phyloP scores from a whole-genome alignment of 495 filamentous ascomycete species.

The Annulohypoxylon moriforme region DNA sequence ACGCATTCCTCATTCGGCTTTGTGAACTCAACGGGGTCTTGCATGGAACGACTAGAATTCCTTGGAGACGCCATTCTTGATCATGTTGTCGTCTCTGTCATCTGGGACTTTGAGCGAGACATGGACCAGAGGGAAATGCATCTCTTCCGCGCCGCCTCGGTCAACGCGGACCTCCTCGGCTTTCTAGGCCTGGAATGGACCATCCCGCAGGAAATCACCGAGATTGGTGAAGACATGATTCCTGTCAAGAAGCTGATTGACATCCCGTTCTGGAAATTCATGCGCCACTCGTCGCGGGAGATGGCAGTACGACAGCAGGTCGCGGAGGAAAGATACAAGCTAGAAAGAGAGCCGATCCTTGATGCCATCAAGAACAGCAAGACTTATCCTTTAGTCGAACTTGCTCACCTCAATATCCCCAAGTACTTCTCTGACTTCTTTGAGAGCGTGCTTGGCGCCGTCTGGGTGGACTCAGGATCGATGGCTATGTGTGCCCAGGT shows the following conservation, averaged over 20 bases:
- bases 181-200: conserved; percentile 76
- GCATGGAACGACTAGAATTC: conserved; percentile 90
- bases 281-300: conserved; percentile 66
- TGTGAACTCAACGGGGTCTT: conserved; percentile 58
- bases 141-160: conserved; percentile 75
- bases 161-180: conserved; percentile 89
- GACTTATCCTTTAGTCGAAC: conserved; percentile 79
- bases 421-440: conserved; percentile 92
- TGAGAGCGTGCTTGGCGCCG: conserved; percentile 83
- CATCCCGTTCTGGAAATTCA: conserved; percentile 73
- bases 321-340: conserved; percentile 61
- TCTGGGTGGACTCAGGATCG: conserved; percentile 81
- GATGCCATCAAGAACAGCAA: conserved; percentile 58
- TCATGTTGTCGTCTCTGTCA: conserved; percentile 69
- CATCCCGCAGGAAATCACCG: conserved; percentile 48
- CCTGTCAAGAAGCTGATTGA: conserved; percentile 38
- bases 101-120: conserved; percentile 51
- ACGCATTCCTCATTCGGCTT: conserved; percentile 80
- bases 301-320: conserved; percentile 55
- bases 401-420: conserved; percentile 71
- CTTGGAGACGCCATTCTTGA: conserved; percentile 91
- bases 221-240: conserved; percentile 35
- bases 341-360: conserved; percentile 62
- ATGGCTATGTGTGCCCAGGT: conserved; percentile 67
- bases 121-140: conserved; percentile 78